These are phyloP conservation scores for Castanea mollissima DNA, from an alignment of 306 rosid genomes.

Conservation along the genomic window DNA sequence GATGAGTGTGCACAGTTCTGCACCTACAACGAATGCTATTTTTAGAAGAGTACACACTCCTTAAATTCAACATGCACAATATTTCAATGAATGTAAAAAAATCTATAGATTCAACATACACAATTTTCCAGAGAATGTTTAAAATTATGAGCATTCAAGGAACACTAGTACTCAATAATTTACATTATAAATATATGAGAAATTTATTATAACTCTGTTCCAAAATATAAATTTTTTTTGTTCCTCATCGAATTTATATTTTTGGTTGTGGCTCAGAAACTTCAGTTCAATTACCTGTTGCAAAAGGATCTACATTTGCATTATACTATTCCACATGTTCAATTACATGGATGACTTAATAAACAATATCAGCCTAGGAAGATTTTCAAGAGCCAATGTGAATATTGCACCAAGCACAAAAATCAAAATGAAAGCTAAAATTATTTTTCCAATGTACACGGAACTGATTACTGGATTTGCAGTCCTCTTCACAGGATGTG, in stretches of 20 bases:
- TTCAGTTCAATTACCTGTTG: not conserved
- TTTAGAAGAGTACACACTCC: too few relatives aligned
- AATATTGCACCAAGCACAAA: conserved; percentile 63
- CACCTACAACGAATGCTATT: too few relatives aligned
- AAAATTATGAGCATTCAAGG: too few relatives aligned
- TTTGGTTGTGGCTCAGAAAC: not conserved
- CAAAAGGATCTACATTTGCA: not conserved
- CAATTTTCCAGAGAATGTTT: too few relatives aligned
- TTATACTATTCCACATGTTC: not conserved
- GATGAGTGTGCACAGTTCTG: too few relatives aligned
- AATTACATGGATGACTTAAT: conserved; percentile 31
- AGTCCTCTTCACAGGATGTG: conserved; percentile 17
- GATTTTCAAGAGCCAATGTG: conserved; percentile 67
- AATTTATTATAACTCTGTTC: not conserved
- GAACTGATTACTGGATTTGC: conserved; percentile 35
- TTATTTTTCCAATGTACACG: conserved; percentile 49
- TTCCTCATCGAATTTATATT: not conserved
- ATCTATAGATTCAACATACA: too few relatives aligned
- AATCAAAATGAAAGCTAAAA: conserved; percentile 53
- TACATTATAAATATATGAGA: too few relatives aligned
- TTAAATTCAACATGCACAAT: too few relatives aligned
- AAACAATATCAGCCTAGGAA: conserved; percentile 50
- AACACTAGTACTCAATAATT: too few relatives aligned
- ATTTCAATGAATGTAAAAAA: too few relatives aligned
- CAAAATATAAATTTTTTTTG: not conserved